Percentiles rank a stretch among this genome's conserved stretches.
phyloP scores from a whole-genome alignment of 2,329 filamentous ascomycete genomes.

The Fusarium beomiforme region DNA sequence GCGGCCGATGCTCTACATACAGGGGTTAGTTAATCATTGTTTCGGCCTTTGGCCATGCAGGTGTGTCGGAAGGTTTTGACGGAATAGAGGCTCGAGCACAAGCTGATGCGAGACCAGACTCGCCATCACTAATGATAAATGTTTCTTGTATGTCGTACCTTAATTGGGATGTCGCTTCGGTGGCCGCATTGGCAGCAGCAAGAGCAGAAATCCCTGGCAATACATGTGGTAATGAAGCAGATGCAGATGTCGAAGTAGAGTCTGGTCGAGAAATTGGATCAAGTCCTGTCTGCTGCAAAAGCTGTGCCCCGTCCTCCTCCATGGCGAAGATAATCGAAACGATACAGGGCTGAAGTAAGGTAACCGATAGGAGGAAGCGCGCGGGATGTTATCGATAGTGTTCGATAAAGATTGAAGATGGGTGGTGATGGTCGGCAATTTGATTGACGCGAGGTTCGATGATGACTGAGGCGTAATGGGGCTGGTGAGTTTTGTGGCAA shows the following conservation, averaged over 20 bases:
- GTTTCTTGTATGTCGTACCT: constrained; percentile 52
- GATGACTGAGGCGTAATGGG: neutral
- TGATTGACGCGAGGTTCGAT: neutral
- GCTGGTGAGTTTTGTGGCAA: neutral
- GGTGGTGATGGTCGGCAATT: neutral
- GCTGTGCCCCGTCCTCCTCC: constrained; percentile 60
- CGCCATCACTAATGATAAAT: neutral
- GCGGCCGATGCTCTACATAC: constrained; percentile 31
- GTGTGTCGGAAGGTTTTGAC: neutral
- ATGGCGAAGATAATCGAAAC: constrained; percentile 8
- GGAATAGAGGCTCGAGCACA: neutral
- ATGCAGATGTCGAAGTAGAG: constrained; percentile 59
- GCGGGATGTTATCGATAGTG: constrained; percentile 12
- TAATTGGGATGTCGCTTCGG: constrained; percentile 55
- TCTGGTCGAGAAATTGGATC: constrained; percentile 62
- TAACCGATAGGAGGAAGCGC: neutral
- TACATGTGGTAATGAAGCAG: constrained; percentile 52
- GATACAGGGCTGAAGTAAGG: neutral
- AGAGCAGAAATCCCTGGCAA: constrained; percentile 59
- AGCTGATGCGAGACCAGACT: neutral
- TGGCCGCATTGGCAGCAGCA: constrained; percentile 52
- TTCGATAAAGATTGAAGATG: neutral
- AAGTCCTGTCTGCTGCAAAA: constrained; percentile 51
- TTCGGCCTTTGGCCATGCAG: neutral
- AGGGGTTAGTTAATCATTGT: constrained; percentile 28